Evolutionary conservation across 495 filamentous ascomycete species (phyloP).

Genomic region (Copromyces sp.): DNA sequence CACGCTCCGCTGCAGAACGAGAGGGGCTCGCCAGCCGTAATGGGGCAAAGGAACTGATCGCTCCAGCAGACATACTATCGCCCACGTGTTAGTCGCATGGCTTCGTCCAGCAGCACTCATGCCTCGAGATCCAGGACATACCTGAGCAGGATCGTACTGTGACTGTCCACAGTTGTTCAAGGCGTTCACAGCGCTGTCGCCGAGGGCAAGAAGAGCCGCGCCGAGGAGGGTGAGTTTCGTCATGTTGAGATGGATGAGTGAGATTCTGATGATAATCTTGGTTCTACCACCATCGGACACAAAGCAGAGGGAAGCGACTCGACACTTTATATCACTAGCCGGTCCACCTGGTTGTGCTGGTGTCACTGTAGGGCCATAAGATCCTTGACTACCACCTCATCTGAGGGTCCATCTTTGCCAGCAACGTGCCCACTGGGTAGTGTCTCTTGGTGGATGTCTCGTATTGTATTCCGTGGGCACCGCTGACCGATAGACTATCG

Average conservation of each 20-base stretch:
- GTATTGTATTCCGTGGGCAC: background rate
- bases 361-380: background rate
- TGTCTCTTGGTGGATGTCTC: background rate
- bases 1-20: conserved; percentile 24
- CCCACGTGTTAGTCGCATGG: background rate
- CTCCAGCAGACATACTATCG: conserved; percentile 24
- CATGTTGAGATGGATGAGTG: conserved; percentile 7
- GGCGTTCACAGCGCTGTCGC: conserved; percentile 5
- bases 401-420: background rate
- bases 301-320: background rate
- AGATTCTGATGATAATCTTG: background rate
- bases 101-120: background rate
- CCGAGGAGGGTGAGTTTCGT: conserved; percentile 6
- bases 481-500: background rate
- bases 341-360: background rate
- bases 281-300: background rate
- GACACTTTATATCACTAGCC: background rate
- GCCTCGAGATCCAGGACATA: background rate
- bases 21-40: conserved; percentile 21
- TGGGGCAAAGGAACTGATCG: conserved; percentile 22
- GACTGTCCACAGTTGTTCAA: conserved; percentile 16
- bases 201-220: conserved; percentile 10
- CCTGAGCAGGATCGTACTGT: conserved; percentile 23
- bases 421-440: background rate
- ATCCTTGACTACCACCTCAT: background rate